These are phyloP conservation scores for Debaryomycetaceae sp. DNA, from an alignment of 1,139 yeast genomes.

Conservation along the genomic window DNA sequence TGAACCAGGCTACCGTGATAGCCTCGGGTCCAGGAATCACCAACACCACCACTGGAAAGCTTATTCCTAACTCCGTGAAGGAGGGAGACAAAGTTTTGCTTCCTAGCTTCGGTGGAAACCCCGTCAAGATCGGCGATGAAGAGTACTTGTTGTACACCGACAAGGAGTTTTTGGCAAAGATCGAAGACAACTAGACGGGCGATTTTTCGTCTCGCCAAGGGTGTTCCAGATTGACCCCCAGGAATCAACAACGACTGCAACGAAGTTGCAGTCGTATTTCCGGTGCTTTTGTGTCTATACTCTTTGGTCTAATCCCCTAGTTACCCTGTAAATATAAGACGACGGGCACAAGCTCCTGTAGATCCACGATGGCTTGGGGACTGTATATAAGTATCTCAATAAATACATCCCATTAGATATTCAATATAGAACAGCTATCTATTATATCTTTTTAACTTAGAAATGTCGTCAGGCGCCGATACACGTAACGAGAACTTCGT, in stretches of 20 bases:
- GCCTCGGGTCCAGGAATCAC: constrained; percentile 85
- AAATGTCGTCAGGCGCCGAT: constrained; percentile 6
- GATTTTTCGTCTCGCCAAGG: not conserved
- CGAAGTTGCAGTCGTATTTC: not conserved
- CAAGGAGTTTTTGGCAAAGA: constrained; percentile 90
- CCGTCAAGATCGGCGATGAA: constrained; percentile 81
- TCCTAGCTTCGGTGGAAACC: constrained; percentile 86
- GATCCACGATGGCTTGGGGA: not conserved
- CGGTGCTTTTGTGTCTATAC: not conserved
- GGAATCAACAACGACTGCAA: too few species aligned
- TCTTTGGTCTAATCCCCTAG: not conserved
- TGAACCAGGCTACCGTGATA: constrained; percentile 75
- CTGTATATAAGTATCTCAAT: not conserved
- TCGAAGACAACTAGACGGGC: constrained; percentile 34
- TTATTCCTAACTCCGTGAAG: constrained; percentile 68
- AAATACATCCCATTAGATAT: not conserved
- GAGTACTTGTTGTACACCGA: constrained; percentile 81
- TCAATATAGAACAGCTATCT: not conserved
- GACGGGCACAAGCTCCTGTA: not conserved
- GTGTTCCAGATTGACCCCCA: too few species aligned
- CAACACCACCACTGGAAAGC: constrained; percentile 58
- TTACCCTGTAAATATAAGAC: not conserved
- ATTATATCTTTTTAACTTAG: not conserved
- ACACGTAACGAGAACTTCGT: constrained; percentile 21
- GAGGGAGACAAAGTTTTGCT: constrained; percentile 92